phyloP scores from a whole-genome alignment of 1,284 basidiomycete genomes.

The Quambalaria eucalypti region DNA sequence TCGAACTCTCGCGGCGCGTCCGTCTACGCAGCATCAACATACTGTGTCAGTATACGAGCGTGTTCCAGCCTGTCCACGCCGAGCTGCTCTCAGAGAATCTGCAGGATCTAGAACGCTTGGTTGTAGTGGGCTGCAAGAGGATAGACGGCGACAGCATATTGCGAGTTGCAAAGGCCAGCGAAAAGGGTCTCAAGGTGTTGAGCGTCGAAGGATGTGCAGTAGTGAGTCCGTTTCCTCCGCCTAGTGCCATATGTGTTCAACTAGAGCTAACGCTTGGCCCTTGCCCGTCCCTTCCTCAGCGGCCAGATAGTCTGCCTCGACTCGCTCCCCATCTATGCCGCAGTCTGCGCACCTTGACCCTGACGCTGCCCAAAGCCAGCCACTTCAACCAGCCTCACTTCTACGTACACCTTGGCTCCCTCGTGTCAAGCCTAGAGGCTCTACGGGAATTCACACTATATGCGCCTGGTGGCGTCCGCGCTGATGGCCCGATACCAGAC shows the following conservation, averaged over 20 bases:
- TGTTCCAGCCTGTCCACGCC: neutral
- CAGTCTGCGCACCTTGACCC: neutral
- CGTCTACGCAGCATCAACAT: neutral
- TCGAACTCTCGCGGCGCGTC: neutral
- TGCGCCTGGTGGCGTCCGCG: neutral
- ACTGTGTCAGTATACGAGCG: neutral
- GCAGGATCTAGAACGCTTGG: neutral
- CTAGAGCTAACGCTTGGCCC: no score
- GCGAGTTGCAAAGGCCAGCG: neutral
- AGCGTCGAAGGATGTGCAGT: neutral
- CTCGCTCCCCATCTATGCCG: neutral
- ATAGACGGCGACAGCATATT: neutral
- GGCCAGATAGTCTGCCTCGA: neutral
- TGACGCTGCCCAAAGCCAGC: neutral
- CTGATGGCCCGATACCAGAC: no score
- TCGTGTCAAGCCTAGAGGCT: neutral
- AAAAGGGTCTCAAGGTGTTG: neutral
- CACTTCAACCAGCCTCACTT: neutral
- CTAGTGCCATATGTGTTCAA: no score
- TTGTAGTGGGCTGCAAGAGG: neutral
- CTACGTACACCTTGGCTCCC: neutral
- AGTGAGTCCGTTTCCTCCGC: no score
- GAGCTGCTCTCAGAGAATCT: neutral
- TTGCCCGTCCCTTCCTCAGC: no score
- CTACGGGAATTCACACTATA: neutral